phyloP scores from a whole-genome alignment of 768 basidiomycete species.

The Gloeophyllum trabeum region DNA sequence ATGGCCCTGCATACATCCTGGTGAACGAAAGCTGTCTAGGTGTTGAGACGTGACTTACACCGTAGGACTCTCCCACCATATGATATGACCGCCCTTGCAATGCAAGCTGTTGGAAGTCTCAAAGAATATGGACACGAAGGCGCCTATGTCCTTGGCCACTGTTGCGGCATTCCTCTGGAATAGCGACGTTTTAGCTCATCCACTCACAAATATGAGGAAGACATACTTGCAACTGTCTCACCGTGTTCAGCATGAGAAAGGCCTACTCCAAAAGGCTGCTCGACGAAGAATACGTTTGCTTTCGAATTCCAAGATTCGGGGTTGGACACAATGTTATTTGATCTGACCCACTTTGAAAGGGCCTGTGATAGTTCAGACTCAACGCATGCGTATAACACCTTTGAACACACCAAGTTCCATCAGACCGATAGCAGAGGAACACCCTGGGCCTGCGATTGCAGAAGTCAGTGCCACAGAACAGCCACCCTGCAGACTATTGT shows the following conservation, averaged over 20 bases:
- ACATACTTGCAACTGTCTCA: constrained; percentile 37
- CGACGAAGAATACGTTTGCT: constrained; percentile 43
- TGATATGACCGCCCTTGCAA: constrained; percentile 50
- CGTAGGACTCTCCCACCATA: constrained; percentile 39
- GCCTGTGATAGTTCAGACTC: too few species aligned
- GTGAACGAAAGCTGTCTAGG: constrained; percentile 1
- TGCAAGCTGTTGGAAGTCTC: constrained; percentile 56
- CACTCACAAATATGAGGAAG: too few species aligned
- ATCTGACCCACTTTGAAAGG: constrained; percentile 53
- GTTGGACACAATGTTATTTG: constrained; percentile 31
- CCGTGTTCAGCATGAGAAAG: constrained; percentile 45
- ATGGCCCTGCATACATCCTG: constrained; percentile 28
- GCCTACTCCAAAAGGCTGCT: constrained; percentile 25
- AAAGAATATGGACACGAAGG: constrained; percentile 64
- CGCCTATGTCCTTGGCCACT: constrained; percentile 59
- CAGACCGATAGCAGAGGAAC: constrained; percentile 23
- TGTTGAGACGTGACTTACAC: constrained; percentile 31
- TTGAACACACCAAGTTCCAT: constrained; percentile 27
- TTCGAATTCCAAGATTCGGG: constrained; percentile 60
- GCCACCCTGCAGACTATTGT: constrained; percentile 8
- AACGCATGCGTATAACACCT: too few species aligned
- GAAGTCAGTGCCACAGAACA: background rate
- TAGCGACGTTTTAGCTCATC: too few species aligned
- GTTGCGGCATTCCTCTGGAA: constrained; percentile 49
- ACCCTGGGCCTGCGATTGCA: constrained; percentile 20